These are phyloP conservation scores for Cardamine resedifolia DNA, from an alignment of 345 rosid genomes.

Conservation along the genomic window DNA sequence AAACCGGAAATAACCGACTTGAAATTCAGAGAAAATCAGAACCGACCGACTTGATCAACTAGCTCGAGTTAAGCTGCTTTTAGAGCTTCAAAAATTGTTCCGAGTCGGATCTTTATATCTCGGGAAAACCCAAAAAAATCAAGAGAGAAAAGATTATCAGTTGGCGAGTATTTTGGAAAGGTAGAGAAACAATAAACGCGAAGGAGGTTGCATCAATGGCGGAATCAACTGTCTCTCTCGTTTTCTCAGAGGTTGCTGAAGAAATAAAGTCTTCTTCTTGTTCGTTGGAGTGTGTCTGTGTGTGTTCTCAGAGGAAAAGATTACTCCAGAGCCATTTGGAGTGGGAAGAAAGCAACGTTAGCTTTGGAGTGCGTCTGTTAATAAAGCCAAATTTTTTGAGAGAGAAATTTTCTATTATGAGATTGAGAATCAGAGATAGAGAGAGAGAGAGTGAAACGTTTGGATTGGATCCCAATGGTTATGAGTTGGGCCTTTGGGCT, in stretches of 20 bases:
- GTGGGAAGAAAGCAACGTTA: slow-evolving; percentile 39
- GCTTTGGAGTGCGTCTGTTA: slow-evolving; percentile 37
- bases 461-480: neutral
- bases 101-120: neutral
- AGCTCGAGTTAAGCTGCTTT: neutral
- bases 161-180: neutral
- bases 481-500: slow-evolving; percentile 35
- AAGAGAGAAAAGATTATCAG: neutral
- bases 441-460: neutral
- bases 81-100: slow-evolving; percentile 12
- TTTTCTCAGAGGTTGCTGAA: neutral
- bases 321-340: slow-evolving; percentile 23
- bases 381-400: slow-evolving; percentile 28
- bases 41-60: slow-evolving; percentile 22
- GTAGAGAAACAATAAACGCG: neutral
- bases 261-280: neutral
- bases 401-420: slow-evolving; percentile 11
- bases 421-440: neutral
- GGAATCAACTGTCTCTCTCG: neutral
- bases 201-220: slow-evolving; percentile 23
- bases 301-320: slow-evolving; percentile 10
- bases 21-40: neutral
- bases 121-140: neutral
- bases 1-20: slow-evolving; percentile 33
- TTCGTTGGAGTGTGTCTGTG: slow-evolving; percentile 8